Evolutionary conservation across 306 rosid genomes (phyloP), one percentile per base, ranked within the genome.

Genomic region (Hippophae rhamnoides): DNA sequence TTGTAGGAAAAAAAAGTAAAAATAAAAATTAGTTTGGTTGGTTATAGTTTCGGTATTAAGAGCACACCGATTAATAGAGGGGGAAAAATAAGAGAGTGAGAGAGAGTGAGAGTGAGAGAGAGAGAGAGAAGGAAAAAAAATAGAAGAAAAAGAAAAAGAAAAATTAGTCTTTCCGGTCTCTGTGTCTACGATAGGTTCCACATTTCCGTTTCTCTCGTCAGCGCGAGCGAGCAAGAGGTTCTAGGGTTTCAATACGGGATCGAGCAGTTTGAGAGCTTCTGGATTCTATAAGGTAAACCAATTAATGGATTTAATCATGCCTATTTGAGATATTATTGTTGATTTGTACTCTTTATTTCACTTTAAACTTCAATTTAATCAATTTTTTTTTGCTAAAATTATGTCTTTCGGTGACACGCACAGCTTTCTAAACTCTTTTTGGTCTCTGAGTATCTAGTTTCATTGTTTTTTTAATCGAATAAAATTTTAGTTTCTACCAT

Each of bases 131-230:
- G 14, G 42, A 57, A 40, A 40, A 10, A 25, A 18, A 18, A 18
- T 18, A 8, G 7, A n/a, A 3, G n/a, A 12, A 13, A 54, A 27
- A 13, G 18, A 9, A 45, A 5, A 45, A 38, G 12, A 18, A 18
- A 18, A 18, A 18, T 18, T 10, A 3, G 18, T 13, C 8, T 8
- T 12, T 43, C 41, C 60, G 50, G 44, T 44, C 41, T 58, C 38
- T 54, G 23, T 52, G 41, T 12, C 8, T 18, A 10, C 58, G 58
- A 51, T 57, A 62, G 58, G 48, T n/a, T 7, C 52, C 58, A 18
- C 49, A 10, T 57, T 41, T 31, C 3, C 38, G 4, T 31, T 4
- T 50, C 66, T 25, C 54, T 60, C 54, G 25, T 11, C 41, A 3
- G 38, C 54, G 38, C 38, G 38, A 31, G 13, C 40, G 41, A 18